Evolutionary conservation across 371 early-diverging fungal genomes (phyloP).

Genomic region (Actinomortierella wolfii): DNA sequence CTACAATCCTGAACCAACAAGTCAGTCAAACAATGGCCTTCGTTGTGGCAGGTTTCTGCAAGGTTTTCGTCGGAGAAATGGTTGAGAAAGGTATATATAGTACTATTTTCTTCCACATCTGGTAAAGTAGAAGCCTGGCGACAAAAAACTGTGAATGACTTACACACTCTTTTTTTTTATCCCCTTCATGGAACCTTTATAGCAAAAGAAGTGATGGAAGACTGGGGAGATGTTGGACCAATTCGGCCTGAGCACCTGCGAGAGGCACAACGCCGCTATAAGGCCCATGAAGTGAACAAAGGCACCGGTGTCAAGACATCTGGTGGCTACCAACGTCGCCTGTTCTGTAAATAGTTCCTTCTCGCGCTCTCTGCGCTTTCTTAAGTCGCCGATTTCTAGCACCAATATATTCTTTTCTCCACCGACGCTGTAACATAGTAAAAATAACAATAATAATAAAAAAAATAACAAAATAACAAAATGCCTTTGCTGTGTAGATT

Average conservation of each 20-base stretch:
- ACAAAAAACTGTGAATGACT: not conserved
- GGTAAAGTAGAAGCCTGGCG: not conserved
- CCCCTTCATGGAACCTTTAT: not conserved
- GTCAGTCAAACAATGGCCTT: constrained; percentile 87
- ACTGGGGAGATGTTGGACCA: constrained; percentile 69
- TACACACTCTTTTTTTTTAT: not conserved
- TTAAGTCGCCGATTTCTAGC: no score
- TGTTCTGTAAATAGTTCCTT: constrained; percentile 37
- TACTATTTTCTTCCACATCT: not conserved
- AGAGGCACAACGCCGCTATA: constrained; percentile 89
- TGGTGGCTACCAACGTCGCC: constrained; percentile 28
- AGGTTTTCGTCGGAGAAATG: constrained; percentile 97
- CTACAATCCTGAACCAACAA: constrained; percentile 81
- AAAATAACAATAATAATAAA: no score
- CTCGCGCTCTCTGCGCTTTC: no score
- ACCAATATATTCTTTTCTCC: no score
- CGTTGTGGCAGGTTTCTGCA: constrained; percentile 92
- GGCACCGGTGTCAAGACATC: constrained; percentile 27
- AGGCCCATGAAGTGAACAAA: constrained; percentile 27
- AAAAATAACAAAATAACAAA: no score
- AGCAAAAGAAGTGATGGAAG: constrained; percentile 75
- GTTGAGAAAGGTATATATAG: constrained; percentile 77
- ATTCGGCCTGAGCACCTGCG: constrained; percentile 86
- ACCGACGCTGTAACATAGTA: no score
- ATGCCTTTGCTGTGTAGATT: no score